phyloP scores from a whole-genome alignment of 2,329 filamentous ascomycete genomes.

The Tolypocladium guangdongense region DNA sequence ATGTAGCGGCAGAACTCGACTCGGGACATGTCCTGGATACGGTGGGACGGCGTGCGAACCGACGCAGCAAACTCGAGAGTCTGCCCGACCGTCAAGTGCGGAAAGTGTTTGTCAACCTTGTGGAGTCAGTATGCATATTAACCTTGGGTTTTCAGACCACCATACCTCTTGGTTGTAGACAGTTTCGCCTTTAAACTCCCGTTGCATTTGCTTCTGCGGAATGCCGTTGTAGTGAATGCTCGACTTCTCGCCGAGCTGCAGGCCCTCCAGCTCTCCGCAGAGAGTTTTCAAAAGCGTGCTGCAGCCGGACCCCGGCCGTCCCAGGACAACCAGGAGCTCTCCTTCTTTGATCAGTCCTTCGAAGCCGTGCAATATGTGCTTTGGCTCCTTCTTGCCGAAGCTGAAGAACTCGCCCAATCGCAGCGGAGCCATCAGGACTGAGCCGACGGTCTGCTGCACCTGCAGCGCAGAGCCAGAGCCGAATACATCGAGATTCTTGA shows the following conservation, averaged over 20 bases:
- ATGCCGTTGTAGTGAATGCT: constrained; percentile 53
- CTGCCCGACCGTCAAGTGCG: constrained; percentile 64
- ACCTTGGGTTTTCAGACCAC: not conserved
- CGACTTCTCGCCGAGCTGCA: constrained; percentile 39
- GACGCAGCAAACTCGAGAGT: constrained; percentile 64
- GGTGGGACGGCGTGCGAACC: constrained; percentile 54
- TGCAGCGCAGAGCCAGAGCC: constrained; percentile 58
- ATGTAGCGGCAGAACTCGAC: constrained; percentile 50
- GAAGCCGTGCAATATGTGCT: constrained; percentile 52
- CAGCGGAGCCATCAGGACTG: constrained; percentile 46
- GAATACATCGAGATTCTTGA: constrained; percentile 53
- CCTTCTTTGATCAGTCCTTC: constrained; percentile 53
- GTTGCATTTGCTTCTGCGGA: constrained; percentile 39
- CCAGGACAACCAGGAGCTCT: constrained; percentile 59
- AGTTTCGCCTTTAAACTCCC: constrained; percentile 53
- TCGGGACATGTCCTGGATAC: constrained; percentile 51
- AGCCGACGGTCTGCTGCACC: constrained; percentile 56
- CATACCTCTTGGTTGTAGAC: constrained; percentile 63
- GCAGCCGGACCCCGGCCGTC: constrained; percentile 54
- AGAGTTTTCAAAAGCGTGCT: constrained; percentile 53
- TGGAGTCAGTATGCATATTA: not conserved
- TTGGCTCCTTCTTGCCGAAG: constrained; percentile 31
- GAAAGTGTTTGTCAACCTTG: constrained; percentile 60
- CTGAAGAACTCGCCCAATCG: constrained; percentile 45
- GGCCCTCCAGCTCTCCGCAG: constrained; percentile 46